Evolutionary conservation across 305 asterid genomes (phyloP), one percentile per base, ranked within the genome.

Genomic region (Stenogyne calaminthoides): DNA sequence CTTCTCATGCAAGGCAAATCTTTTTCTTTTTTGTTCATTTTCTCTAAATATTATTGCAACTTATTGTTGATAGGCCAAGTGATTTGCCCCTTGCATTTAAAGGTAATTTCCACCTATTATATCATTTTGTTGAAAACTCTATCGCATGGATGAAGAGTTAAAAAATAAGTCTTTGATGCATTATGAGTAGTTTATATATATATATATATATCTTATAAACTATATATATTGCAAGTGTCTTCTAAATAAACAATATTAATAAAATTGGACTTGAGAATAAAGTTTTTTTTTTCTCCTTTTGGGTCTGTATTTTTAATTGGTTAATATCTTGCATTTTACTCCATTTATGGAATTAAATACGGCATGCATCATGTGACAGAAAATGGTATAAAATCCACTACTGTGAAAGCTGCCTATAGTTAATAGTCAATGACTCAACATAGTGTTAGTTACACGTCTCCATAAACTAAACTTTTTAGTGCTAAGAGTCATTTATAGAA

Each of bases 1-100:
- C 49, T 79, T 70, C 64, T 58, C 70, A 69, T 73, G 79, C 67
- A 69, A 78, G 69, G n/a, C 64, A 42, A 12, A 4, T 3, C 18
- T 12, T 6, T 56, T 10, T 22, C 11, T 6, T 14, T 29, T 7
- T 5, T 16, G 36, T 32, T 32, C 4, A 32, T 49, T 18, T 12
- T 42, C 47, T 32, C 11, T 56, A 39, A n/a, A 61, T 52, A 70
- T 69, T 52, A 37, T 69, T 51, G 25, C 52, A 60, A 68, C 37
- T 46, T 59, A 68, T 44, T 61, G 63, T 44, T 14, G 34, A 47
- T 59, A 5, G 32, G 32, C 27, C 46, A 58, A 32, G 74, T 59
- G 63, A 39, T 56, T 62, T 51, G 39, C 73, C 59, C 47, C 29
- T 56, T 74, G 25, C 27, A 34, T 42, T 65, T 10, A 56, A 73